A percentile compares a stretch with the other conserved stretches of the same genome.
Conservation (phyloP, 2,329 filamentous ascomycete species). For the Stromatinia cepivora region DNA sequence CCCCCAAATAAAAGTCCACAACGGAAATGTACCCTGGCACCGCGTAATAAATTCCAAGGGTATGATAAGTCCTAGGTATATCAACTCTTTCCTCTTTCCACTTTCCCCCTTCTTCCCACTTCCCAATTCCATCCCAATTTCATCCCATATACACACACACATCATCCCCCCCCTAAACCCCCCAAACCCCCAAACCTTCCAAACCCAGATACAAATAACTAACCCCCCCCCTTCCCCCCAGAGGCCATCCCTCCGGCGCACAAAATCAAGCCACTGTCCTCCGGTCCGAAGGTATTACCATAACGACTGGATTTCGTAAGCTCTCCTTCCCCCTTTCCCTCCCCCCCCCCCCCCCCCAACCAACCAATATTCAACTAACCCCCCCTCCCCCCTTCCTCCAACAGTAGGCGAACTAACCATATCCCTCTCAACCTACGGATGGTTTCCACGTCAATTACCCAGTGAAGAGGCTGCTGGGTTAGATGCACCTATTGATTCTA, state of each 20-base stretch:
- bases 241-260: conserved; percentile 41
- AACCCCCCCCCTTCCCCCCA: conserved; percentile 16
- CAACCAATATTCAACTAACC: background rate
- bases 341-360: too few relatives aligned
- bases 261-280: conserved; percentile 42
- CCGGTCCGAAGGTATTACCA: conserved; percentile 42
- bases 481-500: conserved; percentile 28
- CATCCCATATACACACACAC: too few relatives aligned
- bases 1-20: conserved; percentile 61
- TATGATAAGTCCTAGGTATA: conserved; percentile 77
- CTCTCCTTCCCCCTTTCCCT: too few relatives aligned
- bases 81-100: background rate
- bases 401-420: conserved; percentile 41
- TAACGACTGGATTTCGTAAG: conserved; percentile 35
- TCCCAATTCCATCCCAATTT: background rate
- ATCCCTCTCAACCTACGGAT: conserved; percentile 42
- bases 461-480: conserved; percentile 36
- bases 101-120: background rate
- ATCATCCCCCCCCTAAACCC: too few relatives aligned
- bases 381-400: background rate
- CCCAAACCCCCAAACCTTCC: too few relatives aligned
- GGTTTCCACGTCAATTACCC: conserved; percentile 46
- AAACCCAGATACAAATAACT: background rate
- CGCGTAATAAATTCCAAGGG: conserved; percentile 87
- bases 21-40: conserved; percentile 88